Conservation (phyloP, 257 asterid species). For the Nicotiana otophora region DNA sequence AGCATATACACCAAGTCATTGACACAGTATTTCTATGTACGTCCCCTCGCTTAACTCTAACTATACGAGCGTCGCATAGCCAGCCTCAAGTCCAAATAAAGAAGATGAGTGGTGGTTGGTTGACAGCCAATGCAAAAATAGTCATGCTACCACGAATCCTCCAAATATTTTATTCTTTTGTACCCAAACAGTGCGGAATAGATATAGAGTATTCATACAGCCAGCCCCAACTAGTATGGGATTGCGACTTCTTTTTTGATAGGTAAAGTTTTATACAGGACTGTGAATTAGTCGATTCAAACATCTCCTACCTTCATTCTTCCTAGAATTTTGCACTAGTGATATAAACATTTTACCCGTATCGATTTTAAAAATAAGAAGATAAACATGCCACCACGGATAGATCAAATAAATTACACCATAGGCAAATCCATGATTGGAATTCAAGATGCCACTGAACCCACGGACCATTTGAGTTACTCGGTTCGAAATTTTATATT, state of each 20-base stretch:
- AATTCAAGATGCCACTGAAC: background rate
- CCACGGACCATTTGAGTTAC: background rate
- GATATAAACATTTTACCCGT: background rate
- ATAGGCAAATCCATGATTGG: background rate
- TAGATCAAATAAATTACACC: background rate
- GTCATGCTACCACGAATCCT: background rate
- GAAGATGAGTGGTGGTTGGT: background rate
- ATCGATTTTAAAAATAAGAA: background rate
- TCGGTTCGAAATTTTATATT: background rate
- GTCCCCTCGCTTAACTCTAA: background rate
- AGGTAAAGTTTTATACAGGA: background rate
- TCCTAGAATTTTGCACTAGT: background rate
- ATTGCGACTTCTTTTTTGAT: background rate
- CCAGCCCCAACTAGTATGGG: background rate
- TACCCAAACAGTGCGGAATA: background rate
- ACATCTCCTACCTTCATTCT: background rate
- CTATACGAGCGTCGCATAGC: background rate
- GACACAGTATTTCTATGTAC: background rate
- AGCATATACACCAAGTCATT: background rate
- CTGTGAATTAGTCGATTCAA: background rate
- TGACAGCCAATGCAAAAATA: background rate
- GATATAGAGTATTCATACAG: background rate
- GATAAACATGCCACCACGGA: background rate
- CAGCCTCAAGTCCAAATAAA: background rate
- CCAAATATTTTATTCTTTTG: background rate